Base-by-base conservation (phyloP, 495 filamentous ascomycete genomes). In the Darksidea phi region DNA sequence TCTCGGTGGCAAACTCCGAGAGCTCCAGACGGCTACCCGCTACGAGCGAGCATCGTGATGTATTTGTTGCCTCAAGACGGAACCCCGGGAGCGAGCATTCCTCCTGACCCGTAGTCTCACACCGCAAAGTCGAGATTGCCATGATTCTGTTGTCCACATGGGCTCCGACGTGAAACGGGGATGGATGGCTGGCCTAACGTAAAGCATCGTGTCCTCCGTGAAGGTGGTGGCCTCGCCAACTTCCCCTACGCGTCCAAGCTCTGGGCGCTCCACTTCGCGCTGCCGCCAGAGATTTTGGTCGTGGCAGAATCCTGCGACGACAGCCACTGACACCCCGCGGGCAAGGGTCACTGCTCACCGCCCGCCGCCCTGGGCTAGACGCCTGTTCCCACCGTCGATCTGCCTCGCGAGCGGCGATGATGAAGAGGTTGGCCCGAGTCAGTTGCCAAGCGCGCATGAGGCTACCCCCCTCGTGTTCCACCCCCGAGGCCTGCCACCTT, bases 311-410 rank as follows among this genome's bases (percentile, higher is more conserved):
- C 10, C 12, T n/a, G 13, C 12, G 3, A 28, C 48, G 23, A 7
- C 38, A 48, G 54, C 61, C 61, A 64, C 55, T 64, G 37, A 54
- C 28, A 47, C 25, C 7, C 5, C 18, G 8, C 49, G 48, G 49
- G 42, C 25, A 28, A 43, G 21, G 20, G 28, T 7, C 26, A 36
- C n/a, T 17, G 2, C 23, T 64, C 37, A 59, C 55, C 61, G 61
- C 61, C 48, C 42, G 41, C 24, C 43, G 10, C 8, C 47, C 24
- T 6, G 5, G 23, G 55, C 48, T 48, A 26, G 36, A 6, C 18
- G n/a, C 12, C 26, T 28, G 11, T n/a, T 36, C 34, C 48, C 50
- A 46, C 5, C 26, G 38, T 47, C 59, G 51, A 55, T 62, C 50
- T 24, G 41, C 50, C n/a, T 43, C 17, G 21, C 34, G 59, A 62